Conservation (phyloP, 2,329 filamentous ascomycete species). For the Colletotrichum noveboracense region DNA sequence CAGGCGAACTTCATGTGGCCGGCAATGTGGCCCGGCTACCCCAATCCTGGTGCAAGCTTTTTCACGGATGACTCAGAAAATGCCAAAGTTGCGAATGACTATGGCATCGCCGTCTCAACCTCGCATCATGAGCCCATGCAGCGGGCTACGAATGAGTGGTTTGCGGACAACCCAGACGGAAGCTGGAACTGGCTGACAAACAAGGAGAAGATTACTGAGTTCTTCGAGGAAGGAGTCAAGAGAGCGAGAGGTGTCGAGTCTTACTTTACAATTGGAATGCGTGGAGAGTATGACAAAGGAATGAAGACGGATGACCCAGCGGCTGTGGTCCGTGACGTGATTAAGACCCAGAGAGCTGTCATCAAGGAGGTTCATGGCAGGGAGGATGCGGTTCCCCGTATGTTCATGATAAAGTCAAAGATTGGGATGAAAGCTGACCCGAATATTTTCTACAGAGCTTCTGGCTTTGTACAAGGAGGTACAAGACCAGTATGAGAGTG, state of each 20-base stretch:
- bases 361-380: slow-evolving; percentile 55
- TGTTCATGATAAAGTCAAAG: slow-evolving; percentile 20
- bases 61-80: slow-evolving; percentile 65
- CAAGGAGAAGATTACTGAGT: slow-evolving; percentile 56
- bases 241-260: slow-evolving; percentile 62
- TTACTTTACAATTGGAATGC: slow-evolving; percentile 64
- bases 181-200: slow-evolving; percentile 67
- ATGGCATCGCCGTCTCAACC: slow-evolving; percentile 68
- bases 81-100: slow-evolving; percentile 64
- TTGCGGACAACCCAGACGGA: slow-evolving; percentile 44
- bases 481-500: slow-evolving; percentile 65
- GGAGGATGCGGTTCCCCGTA: slow-evolving; percentile 45
- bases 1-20: slow-evolving; percentile 73
- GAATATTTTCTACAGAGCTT: slow-evolving; percentile 46
- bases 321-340: slow-evolving; percentile 56
- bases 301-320: slow-evolving; percentile 57
- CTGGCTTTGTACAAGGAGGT: slow-evolving; percentile 73
- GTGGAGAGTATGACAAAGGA: slow-evolving; percentile 62
- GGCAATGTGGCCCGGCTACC: slow-evolving; percentile 64
- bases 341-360: slow-evolving; percentile 59
- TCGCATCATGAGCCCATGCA: slow-evolving; percentile 72
- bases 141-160: slow-evolving; percentile 57
- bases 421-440: background rate
- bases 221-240: slow-evolving; percentile 60
- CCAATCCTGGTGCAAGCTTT: slow-evolving; percentile 59